Evolutionary conservation across 768 basidiomycete genomes (phyloP).

Genomic region (Leccinum arenicola): DNA sequence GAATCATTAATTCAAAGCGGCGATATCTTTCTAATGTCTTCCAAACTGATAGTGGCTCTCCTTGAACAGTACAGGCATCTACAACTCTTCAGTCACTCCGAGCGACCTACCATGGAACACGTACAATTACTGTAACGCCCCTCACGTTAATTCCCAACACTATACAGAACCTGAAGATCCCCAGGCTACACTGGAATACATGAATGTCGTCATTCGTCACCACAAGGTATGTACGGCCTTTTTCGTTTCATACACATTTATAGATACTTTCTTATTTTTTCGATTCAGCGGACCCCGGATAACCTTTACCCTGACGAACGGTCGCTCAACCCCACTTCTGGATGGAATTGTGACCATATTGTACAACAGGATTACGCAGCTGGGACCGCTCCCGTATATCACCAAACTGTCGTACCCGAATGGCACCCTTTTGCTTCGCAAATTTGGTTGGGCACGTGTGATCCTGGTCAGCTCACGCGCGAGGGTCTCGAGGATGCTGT

Average conservation of each 20-base stretch:
- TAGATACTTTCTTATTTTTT: neutral
- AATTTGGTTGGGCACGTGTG: slow-evolving; percentile 50
- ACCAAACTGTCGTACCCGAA: slow-evolving; percentile 36
- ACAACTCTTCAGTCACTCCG: slow-evolving; percentile 45
- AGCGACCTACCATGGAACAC: slow-evolving; percentile 43
- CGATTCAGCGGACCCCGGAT: slow-evolving; percentile 44
- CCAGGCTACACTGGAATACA: slow-evolving; percentile 36
- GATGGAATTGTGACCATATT: slow-evolving; percentile 43
- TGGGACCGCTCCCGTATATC: slow-evolving; percentile 37
- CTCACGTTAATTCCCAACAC: slow-evolving; percentile 41
- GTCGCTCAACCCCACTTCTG: slow-evolving; percentile 34
- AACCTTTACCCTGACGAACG: slow-evolving; percentile 46
- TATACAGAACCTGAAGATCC: slow-evolving; percentile 32
- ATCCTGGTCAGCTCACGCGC: slow-evolving; percentile 44
- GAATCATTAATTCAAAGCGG: neutral
- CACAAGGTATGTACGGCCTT: slow-evolving; percentile 42
- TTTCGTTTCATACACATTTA: neutral
- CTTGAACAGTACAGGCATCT: slow-evolving; percentile 33
- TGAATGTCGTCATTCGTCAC: slow-evolving; percentile 44
- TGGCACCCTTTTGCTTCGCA: slow-evolving; percentile 43
- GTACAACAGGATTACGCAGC: slow-evolving; percentile 39
- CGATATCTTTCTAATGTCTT: neutral
- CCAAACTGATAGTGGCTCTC: slow-evolving; percentile 7
- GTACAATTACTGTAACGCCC: slow-evolving; percentile 54
- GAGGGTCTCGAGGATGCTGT: slow-evolving; percentile 44